Evolutionary conservation across 2,329 filamentous ascomycete genomes (phyloP).

Genomic region (Paracamarosporium sp.): DNA sequence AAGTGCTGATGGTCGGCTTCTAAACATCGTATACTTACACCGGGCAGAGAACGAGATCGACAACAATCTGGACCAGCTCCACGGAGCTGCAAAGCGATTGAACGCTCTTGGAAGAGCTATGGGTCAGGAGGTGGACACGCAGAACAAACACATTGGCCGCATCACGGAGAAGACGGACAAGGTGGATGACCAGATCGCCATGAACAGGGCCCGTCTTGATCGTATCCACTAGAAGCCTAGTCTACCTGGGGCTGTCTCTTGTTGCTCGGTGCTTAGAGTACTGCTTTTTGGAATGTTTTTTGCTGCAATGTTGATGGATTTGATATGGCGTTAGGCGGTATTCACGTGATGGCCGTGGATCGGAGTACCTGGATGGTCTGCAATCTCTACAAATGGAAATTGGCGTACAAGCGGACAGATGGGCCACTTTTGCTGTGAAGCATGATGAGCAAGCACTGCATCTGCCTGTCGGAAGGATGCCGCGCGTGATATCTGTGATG

Average conservation of each 20-base stretch:
- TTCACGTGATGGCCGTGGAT: background rate
- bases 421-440: background rate
- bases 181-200: slow-evolving; percentile 77
- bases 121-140: slow-evolving; percentile 74
- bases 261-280: background rate
- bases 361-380: slow-evolving; percentile 2
- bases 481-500: background rate
- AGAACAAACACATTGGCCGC: slow-evolving; percentile 79
- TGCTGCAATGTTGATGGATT: background rate
- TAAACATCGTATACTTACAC: background rate
- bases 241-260: background rate
- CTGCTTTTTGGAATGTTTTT: background rate
- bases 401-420: background rate
- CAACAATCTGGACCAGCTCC: slow-evolving; percentile 58
- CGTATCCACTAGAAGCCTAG: slow-evolving; percentile 57
- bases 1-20: slow-evolving; percentile 27
- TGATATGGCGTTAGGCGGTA: background rate
- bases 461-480: background rate
- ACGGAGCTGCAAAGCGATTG: slow-evolving; percentile 70
- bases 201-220: slow-evolving; percentile 76
- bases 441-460: background rate
- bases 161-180: slow-evolving; percentile 84
- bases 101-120: slow-evolving; percentile 78
- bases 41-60: slow-evolving; percentile 52
- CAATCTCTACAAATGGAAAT: background rate